Base-by-base conservation (phyloP, 305 asterid species). In the Fraxinus sp. region DNA sequence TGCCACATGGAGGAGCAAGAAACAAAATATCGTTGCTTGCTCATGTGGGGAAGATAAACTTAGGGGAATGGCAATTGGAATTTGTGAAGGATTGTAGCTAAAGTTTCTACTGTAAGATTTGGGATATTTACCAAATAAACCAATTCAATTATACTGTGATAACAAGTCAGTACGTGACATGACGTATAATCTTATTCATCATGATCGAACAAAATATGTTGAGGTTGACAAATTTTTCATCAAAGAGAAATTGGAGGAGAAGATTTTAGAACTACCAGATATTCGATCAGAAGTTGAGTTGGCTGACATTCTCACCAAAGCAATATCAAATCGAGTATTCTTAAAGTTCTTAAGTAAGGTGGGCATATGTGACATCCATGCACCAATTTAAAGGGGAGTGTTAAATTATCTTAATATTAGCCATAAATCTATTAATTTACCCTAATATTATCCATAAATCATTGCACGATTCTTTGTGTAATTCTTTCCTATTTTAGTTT, bases 61-160 rank as follows among this genome's bases (percentile, higher is more conserved):
- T 5, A 46, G 75, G 74, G 80, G 62, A 4, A 49, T 55, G 26
- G 59, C 75, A 32, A 11, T 32, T 18, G 62, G 35, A 74, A 16
- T 74, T n/a, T 35, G 80, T 55, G 80, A 81, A 22, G n/a, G 39
- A 0, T 77, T 77, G 30, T 52, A 26, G 39, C 39, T 62, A 64
- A 20, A 33, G 36, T 24, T 64, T 5, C 26, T 82, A 0, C 26
- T 77, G 4, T 9, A 14, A 3, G 85, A 77, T 18, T 68, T 82
- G 55, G 79, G 82, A 20, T 77, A 82, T 46, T n/a, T 6, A n/a
- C 24, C 72, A 11, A 66, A 9, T 1, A 77, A 46, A 76, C 57
- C 78, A 2, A 82, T 83, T 24, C 39, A 3, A 30, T 78, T 78
- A 16, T 77, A 8, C 43, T 83, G 64, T 83, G 79, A 83, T 11